These are phyloP conservation scores for Esteya vermicola DNA, from an alignment of 2,329 filamentous ascomycete genomes.

Conservation along the genomic window DNA sequence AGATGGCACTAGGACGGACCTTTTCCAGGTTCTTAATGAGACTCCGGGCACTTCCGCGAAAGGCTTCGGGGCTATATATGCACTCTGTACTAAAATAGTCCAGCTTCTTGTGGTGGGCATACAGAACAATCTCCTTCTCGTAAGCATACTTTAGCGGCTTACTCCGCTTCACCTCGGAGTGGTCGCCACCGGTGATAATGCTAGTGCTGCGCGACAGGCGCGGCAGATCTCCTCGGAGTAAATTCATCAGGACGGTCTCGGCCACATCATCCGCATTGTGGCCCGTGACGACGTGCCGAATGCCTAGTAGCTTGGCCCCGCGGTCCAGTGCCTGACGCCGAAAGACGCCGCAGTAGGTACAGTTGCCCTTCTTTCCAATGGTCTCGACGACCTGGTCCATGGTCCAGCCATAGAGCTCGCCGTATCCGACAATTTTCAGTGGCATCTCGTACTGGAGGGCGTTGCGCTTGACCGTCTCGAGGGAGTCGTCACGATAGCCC, in stretches of 20 bases:
- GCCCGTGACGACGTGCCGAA: slow-evolving; percentile 88
- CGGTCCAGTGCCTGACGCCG: slow-evolving; percentile 85
- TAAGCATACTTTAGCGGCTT: slow-evolving; percentile 98
- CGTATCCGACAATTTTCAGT: slow-evolving; percentile 83
- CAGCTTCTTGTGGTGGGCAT: slow-evolving; percentile 90
- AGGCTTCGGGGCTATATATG: slow-evolving; percentile 95
- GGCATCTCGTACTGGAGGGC: slow-evolving; percentile 82
- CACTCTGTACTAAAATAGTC: slow-evolving; percentile 99
- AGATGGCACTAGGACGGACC: slow-evolving; percentile 81
- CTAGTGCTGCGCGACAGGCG: slow-evolving; percentile 77
- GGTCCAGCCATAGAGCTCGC: slow-evolving; percentile 92
- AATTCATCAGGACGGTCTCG: slow-evolving; percentile 95
- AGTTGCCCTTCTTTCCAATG: slow-evolving; percentile 96
- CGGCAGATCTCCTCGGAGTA: slow-evolving; percentile 79
- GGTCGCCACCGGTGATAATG: slow-evolving; percentile 66
- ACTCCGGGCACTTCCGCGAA: slow-evolving; percentile 78
- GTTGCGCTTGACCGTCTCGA: slow-evolving; percentile 94
- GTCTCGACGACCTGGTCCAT: slow-evolving; percentile 98
- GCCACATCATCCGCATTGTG: slow-evolving; percentile 97
- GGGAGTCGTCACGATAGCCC: slow-evolving; percentile 87
- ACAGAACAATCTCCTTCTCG: slow-evolving; percentile 97
- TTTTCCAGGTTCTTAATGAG: slow-evolving; percentile 93
- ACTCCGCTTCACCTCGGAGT: slow-evolving; percentile 83
- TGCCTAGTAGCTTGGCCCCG: slow-evolving; percentile 73
- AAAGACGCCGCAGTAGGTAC: slow-evolving; percentile 97